phyloP scores from a whole-genome alignment of 2,329 filamentous ascomycete species.

The Xylariaceae sp. region DNA sequence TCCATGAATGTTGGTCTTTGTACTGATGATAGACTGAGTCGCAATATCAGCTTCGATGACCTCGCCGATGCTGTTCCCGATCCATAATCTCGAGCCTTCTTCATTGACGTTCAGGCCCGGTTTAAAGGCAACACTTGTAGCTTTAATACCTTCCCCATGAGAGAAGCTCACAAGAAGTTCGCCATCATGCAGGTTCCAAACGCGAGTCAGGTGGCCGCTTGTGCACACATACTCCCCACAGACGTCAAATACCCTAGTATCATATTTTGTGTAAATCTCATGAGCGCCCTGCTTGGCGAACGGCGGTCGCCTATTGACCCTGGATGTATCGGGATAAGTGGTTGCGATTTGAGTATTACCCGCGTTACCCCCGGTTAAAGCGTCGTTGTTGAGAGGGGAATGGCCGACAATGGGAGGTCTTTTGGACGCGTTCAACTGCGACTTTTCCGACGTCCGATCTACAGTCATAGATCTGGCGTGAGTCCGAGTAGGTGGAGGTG shows the following conservation, averaged over 20 bases:
- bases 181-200: slow-evolving; percentile 81
- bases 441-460: slow-evolving; percentile 38
- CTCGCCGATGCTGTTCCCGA: slow-evolving; percentile 84
- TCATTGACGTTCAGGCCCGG: slow-evolving; percentile 70
- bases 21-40: slow-evolving; percentile 63
- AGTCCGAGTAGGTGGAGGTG: slow-evolving; percentile 38
- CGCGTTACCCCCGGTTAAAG: slow-evolving; percentile 23
- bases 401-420: slow-evolving; percentile 21
- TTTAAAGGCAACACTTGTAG: slow-evolving; percentile 78
- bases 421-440: slow-evolving; percentile 32
- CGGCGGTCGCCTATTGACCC: slow-evolving; percentile 78
- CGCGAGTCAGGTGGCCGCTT: slow-evolving; percentile 76
- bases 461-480: slow-evolving; percentile 48
- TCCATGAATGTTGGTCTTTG: slow-evolving; percentile 66
- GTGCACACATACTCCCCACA: slow-evolving; percentile 86
- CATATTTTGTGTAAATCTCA: slow-evolving; percentile 79
- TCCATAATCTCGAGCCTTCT: slow-evolving; percentile 79
- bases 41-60: slow-evolving; percentile 81
- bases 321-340: slow-evolving; percentile 77
- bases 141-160: slow-evolving; percentile 80
- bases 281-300: slow-evolving; percentile 63
- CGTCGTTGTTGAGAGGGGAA: slow-evolving; percentile 14
- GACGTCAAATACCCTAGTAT: slow-evolving; percentile 78
- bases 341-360: slow-evolving; percentile 46
- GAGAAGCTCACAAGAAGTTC: slow-evolving; percentile 73